phyloP scores from a whole-genome alignment of 1,284 basidiomycete species.

The Apiotrichum porosum region DNA sequence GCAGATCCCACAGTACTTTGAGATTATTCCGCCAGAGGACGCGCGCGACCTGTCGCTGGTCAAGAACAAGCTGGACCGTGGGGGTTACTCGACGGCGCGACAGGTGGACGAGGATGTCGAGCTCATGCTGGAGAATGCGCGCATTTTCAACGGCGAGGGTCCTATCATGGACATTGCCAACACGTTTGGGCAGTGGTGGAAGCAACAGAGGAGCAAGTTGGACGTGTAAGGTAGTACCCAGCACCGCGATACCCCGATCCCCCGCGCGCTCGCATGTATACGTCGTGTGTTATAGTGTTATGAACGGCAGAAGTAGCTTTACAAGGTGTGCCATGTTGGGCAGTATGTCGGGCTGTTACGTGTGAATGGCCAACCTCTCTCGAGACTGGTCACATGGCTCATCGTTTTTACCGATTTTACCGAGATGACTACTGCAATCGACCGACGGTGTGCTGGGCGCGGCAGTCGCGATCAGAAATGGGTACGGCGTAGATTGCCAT shows the following conservation, averaged over 20 bases:
- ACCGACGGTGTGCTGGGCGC: too few relatives aligned
- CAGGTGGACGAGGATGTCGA: slow-evolving; percentile 44
- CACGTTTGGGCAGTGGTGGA: slow-evolving; percentile 38
- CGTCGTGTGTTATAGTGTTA: neutral
- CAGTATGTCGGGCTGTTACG: too few relatives aligned
- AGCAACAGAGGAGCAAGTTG: slow-evolving; percentile 33
- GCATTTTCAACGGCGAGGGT: slow-evolving; percentile 43
- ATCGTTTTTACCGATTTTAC: too few relatives aligned
- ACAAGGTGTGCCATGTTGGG: too few relatives aligned
- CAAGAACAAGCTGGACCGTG: slow-evolving; percentile 66
- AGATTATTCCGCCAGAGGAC: slow-evolving; percentile 56
- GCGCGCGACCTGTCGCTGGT: slow-evolving; percentile 84
- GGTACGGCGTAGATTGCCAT: too few relatives aligned
- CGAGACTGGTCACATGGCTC: too few relatives aligned
- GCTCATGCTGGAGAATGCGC: slow-evolving; percentile 45
- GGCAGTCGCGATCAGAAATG: too few relatives aligned
- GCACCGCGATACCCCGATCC: slow-evolving; percentile 2
- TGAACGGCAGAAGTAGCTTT: too few relatives aligned
- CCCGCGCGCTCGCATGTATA: neutral
- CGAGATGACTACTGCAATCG: too few relatives aligned
- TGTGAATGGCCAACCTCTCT: too few relatives aligned
- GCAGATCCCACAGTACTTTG: slow-evolving; percentile 42
- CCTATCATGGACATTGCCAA: slow-evolving; percentile 34
- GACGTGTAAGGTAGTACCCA: slow-evolving; percentile 17
- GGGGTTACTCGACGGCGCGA: slow-evolving; percentile 25